Evolutionary conservation across 768 basidiomycete genomes (phyloP).

Genomic region (Mycena chlorophos): DNA sequence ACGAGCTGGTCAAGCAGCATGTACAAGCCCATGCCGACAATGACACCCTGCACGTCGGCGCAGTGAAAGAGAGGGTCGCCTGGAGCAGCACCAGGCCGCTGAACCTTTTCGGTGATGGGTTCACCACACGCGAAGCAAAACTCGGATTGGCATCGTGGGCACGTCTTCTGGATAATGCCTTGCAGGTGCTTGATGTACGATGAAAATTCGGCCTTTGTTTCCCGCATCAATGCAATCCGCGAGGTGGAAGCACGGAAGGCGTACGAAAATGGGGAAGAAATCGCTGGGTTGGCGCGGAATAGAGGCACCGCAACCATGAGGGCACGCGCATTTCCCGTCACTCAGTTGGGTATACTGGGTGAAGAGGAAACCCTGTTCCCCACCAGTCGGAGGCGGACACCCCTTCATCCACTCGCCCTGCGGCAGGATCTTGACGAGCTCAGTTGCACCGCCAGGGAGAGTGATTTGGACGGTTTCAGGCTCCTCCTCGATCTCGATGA

Average conservation of each 20-base stretch:
- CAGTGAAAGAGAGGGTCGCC: slow-evolving; percentile 82
- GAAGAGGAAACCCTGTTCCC: slow-evolving; percentile 88
- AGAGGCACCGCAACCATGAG: slow-evolving; percentile 69
- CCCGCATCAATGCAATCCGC: slow-evolving; percentile 18
- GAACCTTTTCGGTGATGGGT: slow-evolving; percentile 47
- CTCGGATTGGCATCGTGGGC: slow-evolving; percentile 58
- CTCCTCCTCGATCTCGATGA: slow-evolving; percentile 88
- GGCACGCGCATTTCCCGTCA: slow-evolving; percentile 65
- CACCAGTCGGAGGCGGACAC: slow-evolving; percentile 76
- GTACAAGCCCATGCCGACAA: slow-evolving; percentile 86
- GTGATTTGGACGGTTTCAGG: slow-evolving; percentile 53
- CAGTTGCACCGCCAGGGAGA: slow-evolving; percentile 31
- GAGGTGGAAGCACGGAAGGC: slow-evolving; percentile 29
- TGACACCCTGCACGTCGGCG: slow-evolving; percentile 83
- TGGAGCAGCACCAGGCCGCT: slow-evolving; percentile 43
- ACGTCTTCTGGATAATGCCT: slow-evolving; percentile 57
- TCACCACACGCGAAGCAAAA: slow-evolving; percentile 82
- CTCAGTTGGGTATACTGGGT: slow-evolving; percentile 75
- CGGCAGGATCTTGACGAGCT: slow-evolving; percentile 67
- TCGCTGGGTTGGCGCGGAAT: slow-evolving; percentile 66
- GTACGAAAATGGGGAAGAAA: slow-evolving; percentile 82
- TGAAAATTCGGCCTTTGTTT: slow-evolving; percentile 69
- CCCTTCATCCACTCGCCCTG: slow-evolving; percentile 98
- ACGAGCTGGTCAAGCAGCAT: slow-evolving; percentile 76
- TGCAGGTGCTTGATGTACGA: slow-evolving; percentile 67